These are phyloP conservation scores for Tetracladium maxilliforme DNA, from an alignment of 2,329 filamentous ascomycete species.

Conservation along the genomic window DNA sequence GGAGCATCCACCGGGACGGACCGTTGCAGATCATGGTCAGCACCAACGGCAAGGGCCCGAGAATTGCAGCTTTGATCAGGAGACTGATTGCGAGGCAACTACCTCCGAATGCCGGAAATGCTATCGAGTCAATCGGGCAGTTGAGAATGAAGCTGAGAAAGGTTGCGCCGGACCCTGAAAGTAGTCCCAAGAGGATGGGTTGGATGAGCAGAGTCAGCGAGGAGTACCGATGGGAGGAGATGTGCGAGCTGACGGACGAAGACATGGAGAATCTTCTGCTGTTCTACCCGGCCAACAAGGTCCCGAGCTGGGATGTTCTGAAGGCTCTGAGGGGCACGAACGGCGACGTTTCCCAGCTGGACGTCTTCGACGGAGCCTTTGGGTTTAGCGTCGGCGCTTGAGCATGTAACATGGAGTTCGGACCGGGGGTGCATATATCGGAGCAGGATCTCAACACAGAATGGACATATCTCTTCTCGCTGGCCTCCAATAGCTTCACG, in stretches of 20 bases:
- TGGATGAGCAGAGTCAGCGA: slow-evolving; percentile 95
- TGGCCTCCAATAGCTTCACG: no score
- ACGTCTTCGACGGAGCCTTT: slow-evolving; percentile 15
- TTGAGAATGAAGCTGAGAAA: slow-evolving; percentile 67
- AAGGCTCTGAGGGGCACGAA: slow-evolving; percentile 32
- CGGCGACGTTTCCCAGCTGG: slow-evolving; percentile 5
- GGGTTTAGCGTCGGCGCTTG: slow-evolving; percentile 15
- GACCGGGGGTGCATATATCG: no score
- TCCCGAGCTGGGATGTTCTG: slow-evolving; percentile 39
- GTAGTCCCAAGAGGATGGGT: slow-evolving; percentile 78
- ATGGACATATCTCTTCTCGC: no score
- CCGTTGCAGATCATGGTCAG: slow-evolving; percentile 97
- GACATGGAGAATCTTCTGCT: slow-evolving; percentile 73
- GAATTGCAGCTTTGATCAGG: slow-evolving; percentile 75
- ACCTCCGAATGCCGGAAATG: slow-evolving; percentile 67
- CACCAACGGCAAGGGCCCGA: slow-evolving; percentile 91
- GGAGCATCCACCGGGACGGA: slow-evolving; percentile 85
- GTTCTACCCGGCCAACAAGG: slow-evolving; percentile 49
- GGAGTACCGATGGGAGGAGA: slow-evolving; percentile 68
- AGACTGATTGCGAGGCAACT: slow-evolving; percentile 65
- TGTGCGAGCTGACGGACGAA: slow-evolving; percentile 67
- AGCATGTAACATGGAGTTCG: no score
- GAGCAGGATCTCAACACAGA: no score
- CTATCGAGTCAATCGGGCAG: slow-evolving; percentile 71
- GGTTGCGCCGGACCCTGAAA: slow-evolving; percentile 55